phyloP scores from a whole-genome alignment of 2,329 filamentous ascomycete species.

The Penicillium frequentans region DNA sequence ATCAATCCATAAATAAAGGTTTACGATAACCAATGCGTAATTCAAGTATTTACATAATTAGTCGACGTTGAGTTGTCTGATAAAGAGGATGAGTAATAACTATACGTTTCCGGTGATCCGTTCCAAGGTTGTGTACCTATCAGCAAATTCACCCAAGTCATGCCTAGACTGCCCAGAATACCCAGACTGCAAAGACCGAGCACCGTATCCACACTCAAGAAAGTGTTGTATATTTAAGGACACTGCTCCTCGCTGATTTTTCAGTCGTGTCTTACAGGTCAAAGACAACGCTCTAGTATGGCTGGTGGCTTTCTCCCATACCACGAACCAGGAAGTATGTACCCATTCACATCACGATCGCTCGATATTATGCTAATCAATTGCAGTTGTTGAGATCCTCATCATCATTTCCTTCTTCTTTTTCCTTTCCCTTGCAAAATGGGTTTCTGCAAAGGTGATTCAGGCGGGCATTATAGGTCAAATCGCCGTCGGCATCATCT shows the following conservation, averaged over 20 bases:
- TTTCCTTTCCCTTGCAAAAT: conserved; percentile 44
- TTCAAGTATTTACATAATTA: too few relatives aligned
- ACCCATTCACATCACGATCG: not conserved
- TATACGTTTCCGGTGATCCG: too few relatives aligned
- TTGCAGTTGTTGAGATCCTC: conserved; percentile 41
- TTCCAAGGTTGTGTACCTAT: too few relatives aligned
- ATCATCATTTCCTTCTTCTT: conserved; percentile 49
- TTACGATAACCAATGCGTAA: too few relatives aligned
- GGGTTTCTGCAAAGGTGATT: conserved; percentile 42
- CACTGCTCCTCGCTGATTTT: not conserved
- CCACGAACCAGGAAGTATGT: conserved; percentile 41
- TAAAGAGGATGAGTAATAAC: too few relatives aligned
- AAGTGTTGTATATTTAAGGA: not conserved
- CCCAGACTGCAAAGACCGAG: not conserved
- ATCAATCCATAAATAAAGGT: too few relatives aligned
- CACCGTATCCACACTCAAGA: not conserved
- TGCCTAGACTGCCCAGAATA: conserved; percentile 1
- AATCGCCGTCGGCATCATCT: conserved; percentile 50
- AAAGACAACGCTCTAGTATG: conserved; percentile 6
- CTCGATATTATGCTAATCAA: conserved; percentile 5
- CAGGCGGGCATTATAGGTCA: conserved; percentile 50
- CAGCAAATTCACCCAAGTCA: too few relatives aligned
- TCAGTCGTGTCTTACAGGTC: not conserved
- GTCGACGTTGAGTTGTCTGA: too few relatives aligned
- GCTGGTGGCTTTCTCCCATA: conserved; percentile 38